phyloP scores from a whole-genome alignment of 257 asterid genomes.

The Solanum tarijense region DNA sequence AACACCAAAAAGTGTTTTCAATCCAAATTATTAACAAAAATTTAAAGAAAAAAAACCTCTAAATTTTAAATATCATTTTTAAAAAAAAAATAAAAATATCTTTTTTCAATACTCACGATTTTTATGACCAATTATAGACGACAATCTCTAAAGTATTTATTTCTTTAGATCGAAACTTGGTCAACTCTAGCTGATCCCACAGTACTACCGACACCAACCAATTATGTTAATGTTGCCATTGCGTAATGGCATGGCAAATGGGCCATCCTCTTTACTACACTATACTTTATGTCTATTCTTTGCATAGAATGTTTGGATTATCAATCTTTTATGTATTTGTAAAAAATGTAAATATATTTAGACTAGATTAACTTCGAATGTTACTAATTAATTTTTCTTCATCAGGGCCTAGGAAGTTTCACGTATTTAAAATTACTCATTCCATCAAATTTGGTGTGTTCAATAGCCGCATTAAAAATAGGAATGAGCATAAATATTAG shows the following conservation, averaged over 20 bases:
- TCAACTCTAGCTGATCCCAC: neutral
- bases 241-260: neutral
- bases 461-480: too few species aligned
- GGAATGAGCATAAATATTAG: too few species aligned
- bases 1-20: neutral
- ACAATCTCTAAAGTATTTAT: neutral
- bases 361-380: neutral
- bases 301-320: neutral
- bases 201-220: neutral
- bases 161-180: neutral
- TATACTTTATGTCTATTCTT: neutral
- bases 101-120: too few species aligned
- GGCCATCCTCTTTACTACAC: neutral
- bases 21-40: too few species aligned
- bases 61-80: too few species aligned
- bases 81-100: too few species aligned
- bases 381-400: neutral
- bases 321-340: neutral
- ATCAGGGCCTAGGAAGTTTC: neutral
- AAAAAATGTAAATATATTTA: neutral
- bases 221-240: neutral
- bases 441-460: neutral
- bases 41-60: too few species aligned
- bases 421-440: neutral
- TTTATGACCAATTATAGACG: too few species aligned